Evolutionary conservation across 768 basidiomycete genomes (phyloP), one percentile per base, ranked within the genome.

Genomic region (Rhodotorula sphaerocarpa): DNA sequence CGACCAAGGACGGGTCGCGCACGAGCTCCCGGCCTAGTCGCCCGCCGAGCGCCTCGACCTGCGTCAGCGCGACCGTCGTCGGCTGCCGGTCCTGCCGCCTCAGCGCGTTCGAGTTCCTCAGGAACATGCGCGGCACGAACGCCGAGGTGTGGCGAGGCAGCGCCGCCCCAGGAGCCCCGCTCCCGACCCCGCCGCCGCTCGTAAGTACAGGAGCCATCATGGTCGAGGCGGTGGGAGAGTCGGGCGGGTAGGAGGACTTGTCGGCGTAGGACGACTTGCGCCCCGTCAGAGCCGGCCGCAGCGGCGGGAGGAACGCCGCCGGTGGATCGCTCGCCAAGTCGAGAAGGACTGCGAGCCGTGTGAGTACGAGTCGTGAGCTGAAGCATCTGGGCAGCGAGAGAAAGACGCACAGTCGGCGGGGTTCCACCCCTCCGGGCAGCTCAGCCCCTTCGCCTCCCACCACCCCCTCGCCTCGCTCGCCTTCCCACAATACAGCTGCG

Each of bases 11-110:
- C 63, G 53, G 51, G 36, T 69, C 70, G 81, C 88, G 81, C 72
- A 80, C 76, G 46, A 96, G 74, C 50, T 86, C 82, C 75, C 86
- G 88, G 87, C 85, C 88, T 75, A 93, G 90, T 60, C 92, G 79
- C 3, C 84, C 85, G 31, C 82, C 84, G 7, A 96, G 77, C 27
- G 86, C 84, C 73, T 93, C 79, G 43, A 95, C 75, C 74, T 95
- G 92, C 1, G 92, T 95, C 71, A 97, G 79, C 77, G 89, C 89
- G 4, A 88, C 88, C 14, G 88, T 80, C 7, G 82, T 80, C 72
- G 85, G 90, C 30, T 50, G 55, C 2, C 54, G 18, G 36, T 65
- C 57, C 20, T 50, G 57, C 23, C 42, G 39, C 3, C 21, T 5
- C n/a, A 51, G 47, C 20, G 36, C 47, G 50, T 56, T 59, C 48